phyloP scores from a whole-genome alignment of 2,329 filamentous ascomycete genomes.

The Metarhizium album region DNA sequence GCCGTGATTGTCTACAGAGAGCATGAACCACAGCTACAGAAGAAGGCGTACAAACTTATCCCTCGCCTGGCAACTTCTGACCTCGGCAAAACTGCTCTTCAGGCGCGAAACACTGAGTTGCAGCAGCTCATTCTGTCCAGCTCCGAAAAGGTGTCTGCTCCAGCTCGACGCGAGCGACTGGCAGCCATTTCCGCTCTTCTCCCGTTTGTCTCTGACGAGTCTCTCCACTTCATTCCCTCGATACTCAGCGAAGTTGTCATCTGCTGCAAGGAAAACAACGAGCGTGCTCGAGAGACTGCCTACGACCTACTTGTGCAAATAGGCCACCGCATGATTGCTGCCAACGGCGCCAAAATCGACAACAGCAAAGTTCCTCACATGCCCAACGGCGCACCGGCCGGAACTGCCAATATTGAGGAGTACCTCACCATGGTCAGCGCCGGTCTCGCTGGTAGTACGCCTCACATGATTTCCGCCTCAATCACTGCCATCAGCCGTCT shows the following conservation, averaged over 20 bases:
- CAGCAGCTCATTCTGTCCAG: conserved; percentile 72
- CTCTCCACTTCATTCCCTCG: conserved; percentile 86
- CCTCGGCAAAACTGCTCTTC: conserved; percentile 63
- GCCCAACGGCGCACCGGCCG: conserved; percentile 66
- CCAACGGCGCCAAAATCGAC: conserved; percentile 62
- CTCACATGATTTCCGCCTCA: conserved; percentile 96
- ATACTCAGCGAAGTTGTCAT: conserved; percentile 92
- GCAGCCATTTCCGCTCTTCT: conserved; percentile 73
- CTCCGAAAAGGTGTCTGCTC: conserved; percentile 74
- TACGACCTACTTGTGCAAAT: conserved; percentile 86
- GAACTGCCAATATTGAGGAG: conserved; percentile 76
- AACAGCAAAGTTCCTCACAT: conserved; percentile 83
- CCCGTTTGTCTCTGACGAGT: conserved; percentile 62
- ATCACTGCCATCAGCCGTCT: conserved; percentile 91
- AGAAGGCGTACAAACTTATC: conserved; percentile 98
- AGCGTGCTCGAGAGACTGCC: conserved; percentile 78
- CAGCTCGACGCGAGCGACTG: conserved; percentile 76
- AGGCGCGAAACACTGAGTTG: conserved; percentile 65
- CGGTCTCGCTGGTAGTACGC: conserved; percentile 81
- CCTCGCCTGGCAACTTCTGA: conserved; percentile 78
- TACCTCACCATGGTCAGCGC: conserved; percentile 98
- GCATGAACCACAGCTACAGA: conserved; percentile 85
- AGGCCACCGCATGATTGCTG: conserved; percentile 63
- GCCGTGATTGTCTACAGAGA: conserved; percentile 70
- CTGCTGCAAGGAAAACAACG: conserved; percentile 94